phyloP scores from a whole-genome alignment of 495 filamentous ascomycete genomes.

The Barbatosphaeria neglecta region DNA sequence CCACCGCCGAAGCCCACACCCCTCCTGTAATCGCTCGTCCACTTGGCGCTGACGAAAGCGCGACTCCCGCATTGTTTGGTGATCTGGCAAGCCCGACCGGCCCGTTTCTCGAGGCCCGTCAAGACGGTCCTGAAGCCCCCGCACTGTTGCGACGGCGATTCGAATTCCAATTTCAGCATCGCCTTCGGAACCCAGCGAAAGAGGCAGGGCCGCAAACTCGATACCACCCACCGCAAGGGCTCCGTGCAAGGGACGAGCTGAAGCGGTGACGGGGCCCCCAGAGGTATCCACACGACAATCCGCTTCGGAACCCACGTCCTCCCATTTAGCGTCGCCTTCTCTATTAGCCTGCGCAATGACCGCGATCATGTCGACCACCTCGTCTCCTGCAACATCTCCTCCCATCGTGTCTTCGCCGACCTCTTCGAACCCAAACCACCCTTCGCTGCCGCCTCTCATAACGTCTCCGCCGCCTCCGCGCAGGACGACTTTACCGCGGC shows the following conservation, averaged over 20 bases:
- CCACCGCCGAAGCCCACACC: no score
- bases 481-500: constrained; percentile 48
- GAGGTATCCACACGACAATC: neutral
- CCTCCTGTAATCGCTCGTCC: no score
- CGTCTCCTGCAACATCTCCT: constrained; percentile 41
- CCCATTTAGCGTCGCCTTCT: constrained; percentile 2
- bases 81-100: no score
- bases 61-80: no score
- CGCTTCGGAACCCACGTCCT: neutral
- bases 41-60: no score
- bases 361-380: constrained; percentile 46
- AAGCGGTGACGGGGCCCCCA: neutral
- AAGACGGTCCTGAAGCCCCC: no score
- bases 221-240: neutral
- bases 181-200: neutral
- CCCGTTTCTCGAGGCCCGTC: no score
- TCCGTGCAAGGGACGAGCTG: neutral
- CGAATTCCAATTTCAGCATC: neutral
- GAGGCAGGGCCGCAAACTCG: neutral
- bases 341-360: constrained; percentile 30
- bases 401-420: constrained; percentile 37
- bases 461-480: constrained; percentile 42
- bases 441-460: constrained; percentile 51
- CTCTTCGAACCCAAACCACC: constrained; percentile 42
- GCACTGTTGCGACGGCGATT: no score